phyloP scores from a whole-genome alignment of 1,284 basidiomycete species.

The Sanghuangporus weigelae region DNA sequence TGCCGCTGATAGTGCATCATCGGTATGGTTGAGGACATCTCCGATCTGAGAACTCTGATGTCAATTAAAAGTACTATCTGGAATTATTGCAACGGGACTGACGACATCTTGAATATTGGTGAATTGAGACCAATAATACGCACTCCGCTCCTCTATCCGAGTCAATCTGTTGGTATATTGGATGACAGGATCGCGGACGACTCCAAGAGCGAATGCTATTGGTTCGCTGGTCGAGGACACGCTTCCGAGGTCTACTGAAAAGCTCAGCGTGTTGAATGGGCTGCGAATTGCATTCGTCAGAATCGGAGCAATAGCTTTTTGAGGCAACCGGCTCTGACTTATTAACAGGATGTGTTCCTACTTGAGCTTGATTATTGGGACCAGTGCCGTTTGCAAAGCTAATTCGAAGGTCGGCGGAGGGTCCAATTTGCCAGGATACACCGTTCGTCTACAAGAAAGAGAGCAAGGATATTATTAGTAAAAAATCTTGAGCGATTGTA shows the following conservation, averaged over 20 bases:
- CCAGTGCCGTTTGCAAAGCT: background rate
- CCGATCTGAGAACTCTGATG: constrained; percentile 27
- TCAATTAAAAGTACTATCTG: background rate
- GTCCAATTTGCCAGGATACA: constrained; percentile 7
- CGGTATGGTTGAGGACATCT: constrained; percentile 34
- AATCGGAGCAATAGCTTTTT: background rate
- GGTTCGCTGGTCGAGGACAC: constrained; percentile 12
- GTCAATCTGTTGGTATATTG: constrained; percentile 9
- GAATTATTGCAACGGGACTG: background rate
- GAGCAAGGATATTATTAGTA: background rate
- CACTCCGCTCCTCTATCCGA: constrained; percentile 23
- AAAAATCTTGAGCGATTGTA: background rate
- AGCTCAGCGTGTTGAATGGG: background rate
- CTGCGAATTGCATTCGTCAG: background rate
- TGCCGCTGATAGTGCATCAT: constrained; percentile 27
- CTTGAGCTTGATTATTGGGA: background rate
- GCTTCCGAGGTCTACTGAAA: constrained; percentile 16
- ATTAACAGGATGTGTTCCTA: too few relatives aligned
- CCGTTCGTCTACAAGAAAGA: background rate
- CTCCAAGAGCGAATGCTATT: constrained; percentile 14
- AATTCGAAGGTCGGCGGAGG: background rate
- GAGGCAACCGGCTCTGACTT: background rate
- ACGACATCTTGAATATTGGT: constrained; percentile 17
- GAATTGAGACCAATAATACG: constrained; percentile 29
- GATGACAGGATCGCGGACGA: constrained; percentile 15